Evolutionary conservation across 768 basidiomycete genomes (phyloP).

Genomic region (Phanerochaete carnosa): DNA sequence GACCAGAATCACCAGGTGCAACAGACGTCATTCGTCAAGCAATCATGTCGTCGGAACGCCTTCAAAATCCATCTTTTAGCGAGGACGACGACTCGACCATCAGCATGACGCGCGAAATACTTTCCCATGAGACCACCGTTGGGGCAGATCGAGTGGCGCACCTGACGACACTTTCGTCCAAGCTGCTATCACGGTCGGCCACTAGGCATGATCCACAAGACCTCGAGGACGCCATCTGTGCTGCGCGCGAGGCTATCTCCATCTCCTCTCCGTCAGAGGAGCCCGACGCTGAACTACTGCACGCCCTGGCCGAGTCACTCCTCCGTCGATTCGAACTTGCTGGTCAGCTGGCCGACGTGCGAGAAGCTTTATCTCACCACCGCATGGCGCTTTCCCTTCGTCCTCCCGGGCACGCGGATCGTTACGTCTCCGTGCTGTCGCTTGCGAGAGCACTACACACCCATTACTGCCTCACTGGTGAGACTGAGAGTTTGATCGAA

Average conservation of each 20-base stretch:
- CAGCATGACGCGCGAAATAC: too few relatives aligned
- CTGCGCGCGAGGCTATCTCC: not conserved
- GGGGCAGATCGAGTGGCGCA: not conserved
- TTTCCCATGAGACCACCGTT: not conserved
- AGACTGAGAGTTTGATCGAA: not conserved
- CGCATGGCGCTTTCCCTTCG: not conserved
- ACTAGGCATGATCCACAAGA: not conserved
- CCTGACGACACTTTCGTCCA: not conserved
- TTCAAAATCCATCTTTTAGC: too few relatives aligned
- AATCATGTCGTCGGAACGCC: too few relatives aligned
- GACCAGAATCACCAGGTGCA: too few relatives aligned
- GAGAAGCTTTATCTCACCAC: not conserved
- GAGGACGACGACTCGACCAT: too few relatives aligned
- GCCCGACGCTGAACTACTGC: not conserved
- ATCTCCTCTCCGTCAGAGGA: not conserved
- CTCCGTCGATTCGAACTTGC: not conserved
- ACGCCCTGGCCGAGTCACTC: not conserved
- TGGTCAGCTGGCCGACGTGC: not conserved
- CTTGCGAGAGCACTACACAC: not conserved
- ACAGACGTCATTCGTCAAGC: too few relatives aligned
- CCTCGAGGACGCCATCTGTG: not conserved
- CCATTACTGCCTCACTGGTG: not conserved
- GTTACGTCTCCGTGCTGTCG: not conserved
- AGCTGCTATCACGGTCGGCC: not conserved
- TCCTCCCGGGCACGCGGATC: not conserved